phyloP scores from a whole-genome alignment of 257 asterid genomes.

The Echium plantagineum region DNA sequence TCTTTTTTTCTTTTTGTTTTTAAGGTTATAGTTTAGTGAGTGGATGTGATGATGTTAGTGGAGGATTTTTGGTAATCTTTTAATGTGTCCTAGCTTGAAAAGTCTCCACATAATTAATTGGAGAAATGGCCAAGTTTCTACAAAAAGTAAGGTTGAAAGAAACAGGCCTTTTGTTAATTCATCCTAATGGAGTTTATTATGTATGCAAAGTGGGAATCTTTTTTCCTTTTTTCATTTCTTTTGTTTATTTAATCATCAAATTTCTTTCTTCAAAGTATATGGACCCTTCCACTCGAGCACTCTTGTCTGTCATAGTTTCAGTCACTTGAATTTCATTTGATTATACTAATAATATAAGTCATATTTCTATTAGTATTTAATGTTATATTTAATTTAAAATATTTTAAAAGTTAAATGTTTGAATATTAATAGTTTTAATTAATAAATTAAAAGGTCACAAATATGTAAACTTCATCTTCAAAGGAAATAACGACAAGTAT shows the following conservation, averaged over 20 bases:
- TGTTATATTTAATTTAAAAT: too few relatives aligned
- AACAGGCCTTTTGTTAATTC: constrained; percentile 40
- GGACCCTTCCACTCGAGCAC: background rate
- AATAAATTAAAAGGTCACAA: too few relatives aligned
- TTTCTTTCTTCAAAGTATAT: background rate
- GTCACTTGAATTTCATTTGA: too few relatives aligned
- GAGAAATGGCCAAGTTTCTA: constrained; percentile 39
- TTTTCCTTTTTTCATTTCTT: background rate
- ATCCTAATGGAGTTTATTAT: background rate
- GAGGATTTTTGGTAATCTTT: constrained; percentile 33
- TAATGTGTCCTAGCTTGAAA: constrained; percentile 9
- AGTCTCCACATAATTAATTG: constrained; percentile 27
- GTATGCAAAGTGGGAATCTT: background rate
- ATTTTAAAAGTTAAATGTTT: too few relatives aligned
- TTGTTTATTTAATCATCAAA: too few relatives aligned
- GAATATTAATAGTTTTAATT: too few relatives aligned
- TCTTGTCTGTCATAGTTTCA: background rate
- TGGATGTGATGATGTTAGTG: constrained; percentile 25
- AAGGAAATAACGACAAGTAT: too few relatives aligned
- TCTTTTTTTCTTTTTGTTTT: background rate
- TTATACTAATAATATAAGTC: too few relatives aligned
- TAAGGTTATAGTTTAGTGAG: constrained; percentile 22
- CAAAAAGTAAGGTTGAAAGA: constrained; percentile 24
- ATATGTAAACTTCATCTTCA: too few relatives aligned
- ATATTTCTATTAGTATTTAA: too few relatives aligned